phyloP scores from a whole-genome alignment of 2,329 filamentous ascomycete genomes.

The Hirsutella minnesotensis region DNA sequence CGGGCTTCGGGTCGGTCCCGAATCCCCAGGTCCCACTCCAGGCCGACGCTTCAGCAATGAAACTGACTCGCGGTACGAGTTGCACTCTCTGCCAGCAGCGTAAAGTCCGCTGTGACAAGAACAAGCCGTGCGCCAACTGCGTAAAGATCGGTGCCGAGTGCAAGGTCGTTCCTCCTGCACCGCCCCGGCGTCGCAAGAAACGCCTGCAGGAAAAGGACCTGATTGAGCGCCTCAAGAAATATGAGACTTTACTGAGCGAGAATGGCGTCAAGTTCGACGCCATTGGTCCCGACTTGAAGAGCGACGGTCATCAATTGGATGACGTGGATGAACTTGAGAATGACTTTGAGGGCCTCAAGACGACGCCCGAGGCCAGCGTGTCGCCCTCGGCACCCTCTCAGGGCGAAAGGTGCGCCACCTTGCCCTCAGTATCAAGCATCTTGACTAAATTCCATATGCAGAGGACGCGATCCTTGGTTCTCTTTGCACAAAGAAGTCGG shows the following conservation, averaged over 20 bases:
- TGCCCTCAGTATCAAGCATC: background rate
- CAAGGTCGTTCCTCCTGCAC: conserved; percentile 42
- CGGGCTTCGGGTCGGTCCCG: conserved; percentile 1
- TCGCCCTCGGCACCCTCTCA: conserved; percentile 18
- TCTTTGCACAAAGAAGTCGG: conserved; percentile 40
- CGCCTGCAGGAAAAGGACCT: conserved; percentile 60
- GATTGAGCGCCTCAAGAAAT: conserved; percentile 55
- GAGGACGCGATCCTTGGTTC: conserved; percentile 25
- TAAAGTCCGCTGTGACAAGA: conserved; percentile 64
- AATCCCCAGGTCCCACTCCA: conserved; percentile 10
- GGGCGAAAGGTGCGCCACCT: conserved; percentile 5
- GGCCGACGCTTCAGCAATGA: conserved; percentile 32
- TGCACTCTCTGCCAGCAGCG: conserved; percentile 67
- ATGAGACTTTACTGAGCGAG: conserved; percentile 53
- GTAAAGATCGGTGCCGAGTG: conserved; percentile 51
- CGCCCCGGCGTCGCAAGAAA: conserved; percentile 47
- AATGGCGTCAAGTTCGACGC: conserved; percentile 59
- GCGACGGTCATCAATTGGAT: conserved; percentile 20
- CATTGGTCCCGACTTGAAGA: conserved; percentile 36
- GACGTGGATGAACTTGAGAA: conserved; percentile 45
- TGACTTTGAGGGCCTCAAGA: conserved; percentile 42
- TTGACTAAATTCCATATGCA: background rate
- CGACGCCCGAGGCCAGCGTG: conserved; percentile 34
- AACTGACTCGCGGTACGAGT: conserved; percentile 46
- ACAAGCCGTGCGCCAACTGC: conserved; percentile 60